These are phyloP conservation scores for Arthrobotrys pseudoclavata DNA, from an alignment of 2,329 filamentous ascomycete genomes.

Conservation along the genomic window DNA sequence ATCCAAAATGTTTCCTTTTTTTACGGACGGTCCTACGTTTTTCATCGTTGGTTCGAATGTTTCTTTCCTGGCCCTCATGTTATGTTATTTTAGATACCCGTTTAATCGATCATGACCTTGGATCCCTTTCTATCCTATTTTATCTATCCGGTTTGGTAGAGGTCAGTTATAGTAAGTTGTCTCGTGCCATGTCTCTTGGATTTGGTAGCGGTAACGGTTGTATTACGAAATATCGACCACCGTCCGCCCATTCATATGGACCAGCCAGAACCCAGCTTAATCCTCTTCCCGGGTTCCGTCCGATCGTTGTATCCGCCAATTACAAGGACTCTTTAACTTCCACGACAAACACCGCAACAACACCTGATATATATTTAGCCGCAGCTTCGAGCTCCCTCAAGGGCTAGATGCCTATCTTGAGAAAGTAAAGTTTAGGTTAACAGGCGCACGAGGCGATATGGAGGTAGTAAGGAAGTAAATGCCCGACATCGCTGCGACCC, in stretches of 20 bases:
- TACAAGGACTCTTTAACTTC: not conserved
- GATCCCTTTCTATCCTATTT: not conserved
- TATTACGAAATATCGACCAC: constrained; percentile 3
- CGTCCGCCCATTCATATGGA: not conserved
- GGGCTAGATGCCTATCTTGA: not conserved
- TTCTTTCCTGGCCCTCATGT: not conserved
- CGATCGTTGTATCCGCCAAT: constrained; percentile 3
- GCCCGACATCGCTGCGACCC: constrained; percentile 34
- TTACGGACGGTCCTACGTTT: not conserved
- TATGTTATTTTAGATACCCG: constrained; percentile 3
- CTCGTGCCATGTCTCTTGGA: too few species aligned
- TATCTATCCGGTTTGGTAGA: too few species aligned
- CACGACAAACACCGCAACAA: constrained; percentile 1
- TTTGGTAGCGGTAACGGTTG: not conserved
- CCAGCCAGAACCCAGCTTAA: not conserved
- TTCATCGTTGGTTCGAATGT: not conserved
- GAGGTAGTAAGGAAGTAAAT: not conserved
- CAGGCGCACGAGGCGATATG: not conserved
- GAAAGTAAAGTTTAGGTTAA: not conserved
- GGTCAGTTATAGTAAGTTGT: too few species aligned
- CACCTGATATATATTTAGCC: not conserved
- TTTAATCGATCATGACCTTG: constrained; percentile 1
- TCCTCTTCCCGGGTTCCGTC: constrained; percentile 9
- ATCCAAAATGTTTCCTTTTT: not conserved
- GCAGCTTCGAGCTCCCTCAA: not conserved